Conservation (phyloP, 306 rosid species). For the Phaseolus lunatus region DNA sequence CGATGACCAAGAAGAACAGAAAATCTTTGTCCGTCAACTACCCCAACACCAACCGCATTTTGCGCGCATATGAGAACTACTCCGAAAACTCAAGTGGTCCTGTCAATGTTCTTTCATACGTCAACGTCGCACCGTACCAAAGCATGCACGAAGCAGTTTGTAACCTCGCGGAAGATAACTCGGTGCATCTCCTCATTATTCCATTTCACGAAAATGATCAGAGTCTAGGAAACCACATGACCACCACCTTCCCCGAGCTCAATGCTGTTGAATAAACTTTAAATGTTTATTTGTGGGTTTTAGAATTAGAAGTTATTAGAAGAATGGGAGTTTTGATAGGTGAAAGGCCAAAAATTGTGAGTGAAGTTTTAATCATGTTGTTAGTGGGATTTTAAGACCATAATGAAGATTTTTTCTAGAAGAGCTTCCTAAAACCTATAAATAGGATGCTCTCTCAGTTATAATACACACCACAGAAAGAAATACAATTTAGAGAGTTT, state of each 20-base stretch:
- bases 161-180: slow-evolving; percentile 39
- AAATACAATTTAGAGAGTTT: too few species aligned
- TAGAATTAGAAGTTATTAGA: too few species aligned
- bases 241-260: slow-evolving; percentile 34
- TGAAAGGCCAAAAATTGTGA: too few species aligned
- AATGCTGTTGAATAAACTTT: too few species aligned
- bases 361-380: too few species aligned
- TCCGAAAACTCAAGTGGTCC: slow-evolving; percentile 49
- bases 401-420: too few species aligned
- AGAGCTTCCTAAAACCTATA: too few species aligned
- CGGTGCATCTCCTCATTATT: slow-evolving; percentile 45
- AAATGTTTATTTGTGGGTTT: too few species aligned
- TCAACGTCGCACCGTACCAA: slow-evolving; percentile 53
- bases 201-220: slow-evolving; percentile 54
- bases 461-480: too few species aligned
- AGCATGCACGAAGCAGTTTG: slow-evolving; percentile 59
- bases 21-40: slow-evolving; percentile 23
- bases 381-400: too few species aligned
- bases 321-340: too few species aligned
- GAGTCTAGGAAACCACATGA: not conserved
- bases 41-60: slow-evolving; percentile 46
- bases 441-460: too few species aligned
- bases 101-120: slow-evolving; percentile 41
- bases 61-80: slow-evolving; percentile 62
- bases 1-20: slow-evolving; percentile 32